These are phyloP conservation scores for Neurospora sp. DNA, from an alignment of 2,329 filamentous ascomycete species.

Conservation along the genomic window DNA sequence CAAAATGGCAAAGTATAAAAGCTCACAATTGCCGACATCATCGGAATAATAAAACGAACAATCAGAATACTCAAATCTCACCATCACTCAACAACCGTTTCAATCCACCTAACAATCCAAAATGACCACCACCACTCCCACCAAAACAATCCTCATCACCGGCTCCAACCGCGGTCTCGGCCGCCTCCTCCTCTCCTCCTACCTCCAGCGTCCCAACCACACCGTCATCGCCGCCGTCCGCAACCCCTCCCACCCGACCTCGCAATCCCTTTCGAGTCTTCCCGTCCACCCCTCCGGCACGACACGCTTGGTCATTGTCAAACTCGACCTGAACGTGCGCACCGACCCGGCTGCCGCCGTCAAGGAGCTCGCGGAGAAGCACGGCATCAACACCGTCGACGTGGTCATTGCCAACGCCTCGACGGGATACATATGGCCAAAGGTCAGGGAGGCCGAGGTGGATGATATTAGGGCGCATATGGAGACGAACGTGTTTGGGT, in stretches of 20 bases:
- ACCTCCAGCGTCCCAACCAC: conserved; percentile 46
- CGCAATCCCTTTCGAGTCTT: conserved; percentile 24
- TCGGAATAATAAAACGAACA: neutral
- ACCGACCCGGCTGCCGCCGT: conserved; percentile 24
- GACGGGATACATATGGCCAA: conserved; percentile 24
- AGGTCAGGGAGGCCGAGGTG: conserved; percentile 23
- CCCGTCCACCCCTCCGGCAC: conserved; percentile 20
- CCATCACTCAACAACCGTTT: neutral
- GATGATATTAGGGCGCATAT: conserved; percentile 29
- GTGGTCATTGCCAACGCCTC: conserved; percentile 44
- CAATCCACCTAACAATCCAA: neutral
- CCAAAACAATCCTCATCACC: conserved; percentile 23
- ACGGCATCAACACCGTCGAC: conserved; percentile 34
- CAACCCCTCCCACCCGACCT: conserved; percentile 19
- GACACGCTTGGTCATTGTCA: conserved; percentile 30
- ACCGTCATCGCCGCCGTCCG: conserved; percentile 31
- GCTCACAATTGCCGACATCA: neutral
- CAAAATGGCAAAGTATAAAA: neutral
- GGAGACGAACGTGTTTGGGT: conserved; percentile 32
- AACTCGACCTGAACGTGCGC: conserved; percentile 29
- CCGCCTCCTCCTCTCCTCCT: conserved; percentile 23
- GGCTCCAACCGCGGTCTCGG: conserved; percentile 31
- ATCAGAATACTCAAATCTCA: neutral
- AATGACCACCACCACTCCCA: conserved; percentile 2
- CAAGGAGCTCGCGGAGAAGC: conserved; percentile 20